Percentiles rank a stretch among this genome's conserved stretches.
phyloP scores from a whole-genome alignment of 2,329 filamentous ascomycete genomes.

The Phialophora expanda region DNA sequence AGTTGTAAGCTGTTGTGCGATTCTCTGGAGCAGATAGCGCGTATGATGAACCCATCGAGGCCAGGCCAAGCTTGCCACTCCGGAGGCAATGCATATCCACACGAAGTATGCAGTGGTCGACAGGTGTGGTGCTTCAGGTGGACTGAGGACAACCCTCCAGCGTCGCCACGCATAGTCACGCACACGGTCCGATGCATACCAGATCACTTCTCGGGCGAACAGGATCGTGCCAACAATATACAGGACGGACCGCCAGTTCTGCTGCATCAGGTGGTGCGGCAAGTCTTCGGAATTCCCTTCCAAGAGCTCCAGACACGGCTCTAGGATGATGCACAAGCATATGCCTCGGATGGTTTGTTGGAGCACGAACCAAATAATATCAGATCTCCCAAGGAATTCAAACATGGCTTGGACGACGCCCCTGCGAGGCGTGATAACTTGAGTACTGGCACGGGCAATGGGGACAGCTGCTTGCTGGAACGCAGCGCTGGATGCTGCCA shows the following conservation, averaged over 20 bases:
- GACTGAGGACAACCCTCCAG: background rate
- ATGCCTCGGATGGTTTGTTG: slow-evolving; percentile 1
- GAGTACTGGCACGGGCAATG: background rate
- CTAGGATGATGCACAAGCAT: background rate
- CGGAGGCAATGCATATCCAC: slow-evolving; percentile 1
- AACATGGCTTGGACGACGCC: background rate
- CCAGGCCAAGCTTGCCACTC: background rate
- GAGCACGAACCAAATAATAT: slow-evolving; percentile 1
- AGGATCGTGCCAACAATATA: background rate
- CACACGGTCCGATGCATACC: background rate
- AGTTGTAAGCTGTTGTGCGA: background rate
- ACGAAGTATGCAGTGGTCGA: background rate
- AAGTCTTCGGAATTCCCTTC: background rate
- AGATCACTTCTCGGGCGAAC: background rate
- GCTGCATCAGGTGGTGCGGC: background rate
- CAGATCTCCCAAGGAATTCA: background rate
- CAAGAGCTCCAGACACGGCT: slow-evolving; percentile 1
- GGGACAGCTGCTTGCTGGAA: background rate
- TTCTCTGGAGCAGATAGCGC: background rate
- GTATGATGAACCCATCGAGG: background rate
- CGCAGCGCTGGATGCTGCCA: background rate
- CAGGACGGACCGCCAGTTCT: background rate
- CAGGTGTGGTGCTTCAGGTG: background rate
- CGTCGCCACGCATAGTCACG: background rate
- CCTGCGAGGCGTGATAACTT: background rate